Conservation (phyloP, 331 rosid species). For the Arachis monticola region DNA sequence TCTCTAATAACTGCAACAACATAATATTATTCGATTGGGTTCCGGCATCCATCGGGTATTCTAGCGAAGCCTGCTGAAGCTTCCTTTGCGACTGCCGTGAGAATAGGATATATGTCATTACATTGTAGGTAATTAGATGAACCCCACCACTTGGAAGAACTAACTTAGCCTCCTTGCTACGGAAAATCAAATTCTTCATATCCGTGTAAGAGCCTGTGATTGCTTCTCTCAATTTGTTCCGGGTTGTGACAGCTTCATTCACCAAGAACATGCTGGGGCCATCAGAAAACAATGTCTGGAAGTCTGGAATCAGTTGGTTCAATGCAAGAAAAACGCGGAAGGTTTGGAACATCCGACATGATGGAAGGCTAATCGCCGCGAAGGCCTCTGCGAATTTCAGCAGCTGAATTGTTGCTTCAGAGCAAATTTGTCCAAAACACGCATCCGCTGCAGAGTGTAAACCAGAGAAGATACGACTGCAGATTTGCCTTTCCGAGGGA, state of each 20-base stretch:
- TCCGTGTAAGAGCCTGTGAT: constrained; percentile 36
- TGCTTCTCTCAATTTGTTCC: constrained; percentile 70
- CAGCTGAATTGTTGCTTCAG: constrained; percentile 51
- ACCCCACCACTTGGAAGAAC: too few species aligned
- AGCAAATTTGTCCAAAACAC: constrained; percentile 66
- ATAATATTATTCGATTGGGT: constrained; percentile 50
- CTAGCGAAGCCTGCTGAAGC: constrained; percentile 49
- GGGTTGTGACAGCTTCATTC: constrained; percentile 64
- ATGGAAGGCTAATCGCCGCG: constrained; percentile 54
- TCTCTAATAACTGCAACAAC: constrained; percentile 67
- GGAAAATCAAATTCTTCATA: too few species aligned
- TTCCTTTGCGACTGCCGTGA: too few species aligned
- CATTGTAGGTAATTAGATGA: too few species aligned
- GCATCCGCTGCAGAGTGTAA: constrained; percentile 57
- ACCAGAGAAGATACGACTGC: constrained; percentile 54
- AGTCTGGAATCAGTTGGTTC: constrained; percentile 61
- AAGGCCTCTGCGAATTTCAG: constrained; percentile 59
- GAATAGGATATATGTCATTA: too few species aligned
- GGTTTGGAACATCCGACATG: constrained; percentile 53
- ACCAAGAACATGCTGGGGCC: constrained; percentile 55
- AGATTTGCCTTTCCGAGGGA: constrained; percentile 40
- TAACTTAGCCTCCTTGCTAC: too few species aligned
- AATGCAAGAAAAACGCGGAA: constrained; percentile 54
- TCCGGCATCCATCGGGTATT: constrained; percentile 55
- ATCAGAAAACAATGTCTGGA: constrained; percentile 48